Percentiles rank a stretch among this genome's conserved stretches.
phyloP scores from a whole-genome alignment of 192 early-diverging fungal species.

The Rhizoclosmatium globosum region DNA sequence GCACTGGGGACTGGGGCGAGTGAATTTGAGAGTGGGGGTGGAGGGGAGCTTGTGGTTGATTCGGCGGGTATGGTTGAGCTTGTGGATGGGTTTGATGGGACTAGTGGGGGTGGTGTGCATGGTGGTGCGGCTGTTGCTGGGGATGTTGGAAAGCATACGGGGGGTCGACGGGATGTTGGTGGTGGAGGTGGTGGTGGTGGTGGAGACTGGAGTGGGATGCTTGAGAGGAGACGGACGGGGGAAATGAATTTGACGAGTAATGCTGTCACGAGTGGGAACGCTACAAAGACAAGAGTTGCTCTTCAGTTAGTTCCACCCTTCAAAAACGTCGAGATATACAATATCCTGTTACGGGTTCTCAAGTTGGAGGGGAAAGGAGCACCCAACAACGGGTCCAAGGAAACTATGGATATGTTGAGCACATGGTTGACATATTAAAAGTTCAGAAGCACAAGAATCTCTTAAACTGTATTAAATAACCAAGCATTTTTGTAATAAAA shows the following conservation, averaged over 20 bases:
- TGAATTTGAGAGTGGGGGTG: neutral
- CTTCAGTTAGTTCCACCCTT: constrained; percentile 45
- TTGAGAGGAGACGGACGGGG: neutral
- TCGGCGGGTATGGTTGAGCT: neutral
- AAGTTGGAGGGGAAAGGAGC: constrained; percentile 54
- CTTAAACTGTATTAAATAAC: no score
- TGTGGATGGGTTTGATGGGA: neutral
- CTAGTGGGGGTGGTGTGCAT: constrained; percentile 6
- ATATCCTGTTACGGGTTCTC: neutral
- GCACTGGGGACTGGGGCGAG: constrained; percentile 86
- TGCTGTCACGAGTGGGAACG: neutral
- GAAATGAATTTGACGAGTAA: neutral
- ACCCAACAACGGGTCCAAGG: constrained; percentile 76
- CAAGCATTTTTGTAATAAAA: no score
- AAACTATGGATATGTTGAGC: constrained; percentile 19
- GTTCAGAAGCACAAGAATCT: neutral
- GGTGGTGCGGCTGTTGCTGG: constrained; percentile 29
- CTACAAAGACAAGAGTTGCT: no score
- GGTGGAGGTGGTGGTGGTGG: neutral
- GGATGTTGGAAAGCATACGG: neutral
- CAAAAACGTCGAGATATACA: constrained; percentile 26
- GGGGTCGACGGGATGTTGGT: neutral
- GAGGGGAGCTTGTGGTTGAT: neutral
- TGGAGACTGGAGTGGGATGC: neutral
- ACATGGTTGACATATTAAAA: constrained; percentile 15